Evolutionary conservation across 331 rosid genomes (phyloP).

Genomic region (Ulmus americana): DNA sequence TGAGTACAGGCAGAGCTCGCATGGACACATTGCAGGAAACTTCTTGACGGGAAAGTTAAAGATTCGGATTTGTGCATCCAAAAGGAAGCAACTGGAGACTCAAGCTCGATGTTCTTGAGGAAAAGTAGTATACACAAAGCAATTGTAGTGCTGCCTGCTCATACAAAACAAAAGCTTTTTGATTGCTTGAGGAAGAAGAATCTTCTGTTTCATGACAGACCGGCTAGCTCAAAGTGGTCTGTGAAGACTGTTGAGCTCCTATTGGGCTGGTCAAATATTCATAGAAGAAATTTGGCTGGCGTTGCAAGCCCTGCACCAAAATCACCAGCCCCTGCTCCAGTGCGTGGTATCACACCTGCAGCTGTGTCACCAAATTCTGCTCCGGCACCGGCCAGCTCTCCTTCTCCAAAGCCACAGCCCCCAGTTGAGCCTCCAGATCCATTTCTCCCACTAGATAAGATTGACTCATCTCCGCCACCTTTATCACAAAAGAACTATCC

Average conservation of each 20-base stretch:
- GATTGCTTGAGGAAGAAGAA: conserved; percentile 43
- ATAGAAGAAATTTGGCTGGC: conserved; percentile 41
- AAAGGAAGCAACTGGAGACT: conserved; percentile 24
- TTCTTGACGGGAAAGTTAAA: conserved; percentile 33
- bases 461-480: conserved; percentile 11
- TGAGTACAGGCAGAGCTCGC: conserved; percentile 42
- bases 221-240: conserved; percentile 23
- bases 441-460: not conserved
- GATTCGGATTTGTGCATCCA: conserved; percentile 25
- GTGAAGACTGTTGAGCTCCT: conserved; percentile 22
- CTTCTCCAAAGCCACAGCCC: not conserved
- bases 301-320: conserved; percentile 4
- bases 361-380: conserved; percentile 13
- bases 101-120: conserved; percentile 6
- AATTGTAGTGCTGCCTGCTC: conserved; percentile 30
- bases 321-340: conserved; percentile 14
- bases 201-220: conserved; percentile 11
- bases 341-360: conserved; percentile 7
- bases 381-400: conserved; percentile 13
- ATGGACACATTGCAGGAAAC: conserved; percentile 48
- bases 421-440: conserved; percentile 15
- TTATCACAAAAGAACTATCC: conserved; percentile 2
- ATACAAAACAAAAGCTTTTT: conserved; percentile 28
- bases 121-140: conserved; percentile 8
- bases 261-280: conserved; percentile 23